Percentiles rank a stretch among this genome's conserved stretches.
Conservation (phyloP, 2,329 filamentous ascomycete genomes). For the Cladosporium sp. region DNA sequence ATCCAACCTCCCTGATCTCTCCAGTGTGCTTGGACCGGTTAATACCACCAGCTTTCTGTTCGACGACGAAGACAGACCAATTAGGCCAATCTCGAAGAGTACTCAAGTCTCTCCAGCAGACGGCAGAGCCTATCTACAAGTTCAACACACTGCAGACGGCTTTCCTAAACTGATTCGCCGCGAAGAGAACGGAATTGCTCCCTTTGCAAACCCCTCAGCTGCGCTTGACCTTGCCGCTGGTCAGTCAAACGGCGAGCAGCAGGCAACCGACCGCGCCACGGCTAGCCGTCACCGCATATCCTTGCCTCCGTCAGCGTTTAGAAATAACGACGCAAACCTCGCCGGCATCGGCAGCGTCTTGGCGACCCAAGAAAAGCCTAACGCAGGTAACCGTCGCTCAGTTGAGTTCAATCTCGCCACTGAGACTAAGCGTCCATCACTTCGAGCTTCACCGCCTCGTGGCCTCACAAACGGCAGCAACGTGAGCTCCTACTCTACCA, state of each 20-base stretch:
- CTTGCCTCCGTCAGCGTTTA: constrained; percentile 33
- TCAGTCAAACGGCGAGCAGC: constrained; percentile 55
- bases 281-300: constrained; percentile 41
- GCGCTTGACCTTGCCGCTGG: constrained; percentile 74
- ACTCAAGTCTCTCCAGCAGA: constrained; percentile 55
- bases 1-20: constrained; percentile 48
- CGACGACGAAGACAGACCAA: constrained; percentile 61
- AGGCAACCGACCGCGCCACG: constrained; percentile 60
- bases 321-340: constrained; percentile 28
- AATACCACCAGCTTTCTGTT: constrained; percentile 84
- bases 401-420: constrained; percentile 43
- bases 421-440: constrained; percentile 43
- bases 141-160: constrained; percentile 72
- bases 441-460: constrained; percentile 57
- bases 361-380: constrained; percentile 38
- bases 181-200: constrained; percentile 55
- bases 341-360: constrained; percentile 36
- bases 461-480: constrained; percentile 56
- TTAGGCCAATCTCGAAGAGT: constrained; percentile 9
- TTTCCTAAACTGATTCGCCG: constrained; percentile 80
- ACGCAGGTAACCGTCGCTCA: constrained; percentile 42
- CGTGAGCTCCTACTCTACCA: constrained; percentile 82
- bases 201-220: constrained; percentile 70
- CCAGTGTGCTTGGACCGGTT: constrained; percentile 66
- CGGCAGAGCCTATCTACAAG: constrained; percentile 65